These are phyloP conservation scores for Aureobasidium uvarum DNA, from an alignment of 2,329 filamentous ascomycete genomes.

Conservation along the genomic window DNA sequence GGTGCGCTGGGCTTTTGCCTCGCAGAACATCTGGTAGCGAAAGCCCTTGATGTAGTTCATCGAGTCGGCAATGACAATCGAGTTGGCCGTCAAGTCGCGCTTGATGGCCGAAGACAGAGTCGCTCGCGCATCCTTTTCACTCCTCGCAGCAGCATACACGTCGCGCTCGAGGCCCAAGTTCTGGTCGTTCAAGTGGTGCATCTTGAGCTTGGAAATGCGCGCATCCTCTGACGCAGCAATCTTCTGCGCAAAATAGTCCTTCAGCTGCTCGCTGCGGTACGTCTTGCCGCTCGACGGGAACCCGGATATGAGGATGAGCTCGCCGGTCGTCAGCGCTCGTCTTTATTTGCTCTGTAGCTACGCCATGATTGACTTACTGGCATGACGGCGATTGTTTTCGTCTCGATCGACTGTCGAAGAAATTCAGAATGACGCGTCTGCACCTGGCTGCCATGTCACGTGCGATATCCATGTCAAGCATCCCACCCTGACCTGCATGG, in stretches of 20 bases:
- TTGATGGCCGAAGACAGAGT: slow-evolving; percentile 75
- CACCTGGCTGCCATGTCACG: background rate
- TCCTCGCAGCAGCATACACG: slow-evolving; percentile 74
- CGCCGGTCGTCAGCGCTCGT: slow-evolving; percentile 2
- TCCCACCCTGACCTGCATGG: background rate
- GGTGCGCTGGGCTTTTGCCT: slow-evolving; percentile 75
- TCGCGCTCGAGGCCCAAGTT: slow-evolving; percentile 65
- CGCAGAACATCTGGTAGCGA: slow-evolving; percentile 81
- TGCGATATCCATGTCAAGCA: background rate
- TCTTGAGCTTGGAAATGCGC: slow-evolving; percentile 55
- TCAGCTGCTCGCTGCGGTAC: slow-evolving; percentile 61
- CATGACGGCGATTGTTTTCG: slow-evolving; percentile 1
- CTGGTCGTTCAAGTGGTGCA: slow-evolving; percentile 73
- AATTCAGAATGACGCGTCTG: background rate
- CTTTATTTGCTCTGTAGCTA: background rate
- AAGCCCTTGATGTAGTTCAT: slow-evolving; percentile 90
- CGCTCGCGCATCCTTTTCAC: slow-evolving; percentile 79
- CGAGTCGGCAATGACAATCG: slow-evolving; percentile 76
- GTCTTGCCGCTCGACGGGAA: slow-evolving; percentile 64
- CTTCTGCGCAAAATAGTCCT: slow-evolving; percentile 61
- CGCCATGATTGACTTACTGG: slow-evolving; percentile 13
- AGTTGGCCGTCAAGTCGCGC: slow-evolving; percentile 66
- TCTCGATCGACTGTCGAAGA: background rate
- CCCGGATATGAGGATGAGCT: slow-evolving; percentile 63
- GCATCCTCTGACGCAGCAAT: slow-evolving; percentile 51